Evolutionary conservation across 1,139 yeast species (phyloP).

Genomic region (Candida sp.): DNA sequence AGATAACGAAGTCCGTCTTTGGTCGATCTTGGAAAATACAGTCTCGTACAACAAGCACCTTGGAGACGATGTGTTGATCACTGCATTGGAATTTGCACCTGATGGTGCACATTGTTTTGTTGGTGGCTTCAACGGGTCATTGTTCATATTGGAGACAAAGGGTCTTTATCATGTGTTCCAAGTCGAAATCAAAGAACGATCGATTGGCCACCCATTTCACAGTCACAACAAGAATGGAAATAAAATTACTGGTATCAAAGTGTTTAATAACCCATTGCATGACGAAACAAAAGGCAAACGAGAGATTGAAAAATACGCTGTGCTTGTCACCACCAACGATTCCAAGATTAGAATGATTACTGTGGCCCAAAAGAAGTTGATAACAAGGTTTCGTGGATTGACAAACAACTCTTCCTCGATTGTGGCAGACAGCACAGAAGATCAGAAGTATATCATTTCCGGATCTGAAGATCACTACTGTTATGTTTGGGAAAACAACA

Average conservation of each 20-base stretch:
- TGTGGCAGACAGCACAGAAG: slow-evolving; percentile 66
- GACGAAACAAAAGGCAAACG: slow-evolving; percentile 12
- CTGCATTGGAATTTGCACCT: slow-evolving; percentile 75
- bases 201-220: slow-evolving; percentile 29
- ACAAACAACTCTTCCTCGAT: slow-evolving; percentile 75
- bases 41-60: slow-evolving; percentile 38
- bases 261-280: slow-evolving; percentile 26
- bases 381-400: slow-evolving; percentile 75
- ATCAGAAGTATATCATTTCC: slow-evolving; percentile 51
- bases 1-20: slow-evolving; percentile 76
- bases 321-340: slow-evolving; percentile 77
- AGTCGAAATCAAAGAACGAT: slow-evolving; percentile 51
- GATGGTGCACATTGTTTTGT: slow-evolving; percentile 68
- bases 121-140: slow-evolving; percentile 84
- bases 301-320: slow-evolving; percentile 30
- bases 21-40: slow-evolving; percentile 76
- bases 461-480: slow-evolving; percentile 77
- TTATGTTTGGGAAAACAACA: slow-evolving; percentile 68
- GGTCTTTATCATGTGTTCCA: slow-evolving; percentile 60
- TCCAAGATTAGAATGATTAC: slow-evolving; percentile 75
- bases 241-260: slow-evolving; percentile 45
- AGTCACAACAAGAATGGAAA: slow-evolving; percentile 29
- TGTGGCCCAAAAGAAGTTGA: slow-evolving; percentile 56
- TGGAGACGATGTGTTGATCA: slow-evolving; percentile 64
- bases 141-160: slow-evolving; percentile 65